Evolutionary conservation across 345 rosid species (phyloP).

Genomic region (Alliaria petiolata): DNA sequence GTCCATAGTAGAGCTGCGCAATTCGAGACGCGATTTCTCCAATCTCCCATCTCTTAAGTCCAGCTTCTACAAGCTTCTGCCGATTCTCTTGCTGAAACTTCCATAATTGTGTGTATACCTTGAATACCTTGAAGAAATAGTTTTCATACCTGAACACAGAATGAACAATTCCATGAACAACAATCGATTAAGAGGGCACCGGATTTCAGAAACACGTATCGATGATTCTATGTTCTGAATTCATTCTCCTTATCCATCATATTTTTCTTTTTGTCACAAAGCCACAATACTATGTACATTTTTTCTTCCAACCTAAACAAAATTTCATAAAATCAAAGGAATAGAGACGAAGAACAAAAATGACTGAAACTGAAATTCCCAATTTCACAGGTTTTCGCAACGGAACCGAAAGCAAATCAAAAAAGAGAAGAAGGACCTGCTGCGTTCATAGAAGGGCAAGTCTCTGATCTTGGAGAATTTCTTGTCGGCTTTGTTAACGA

Average conservation of each 20-base stretch:
- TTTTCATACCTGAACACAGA: constrained; percentile 62
- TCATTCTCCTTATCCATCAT: neutral
- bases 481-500: constrained; percentile 91
- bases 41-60: constrained; percentile 96
- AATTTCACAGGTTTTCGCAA: neutral
- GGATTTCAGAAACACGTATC: neutral
- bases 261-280: neutral
- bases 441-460: constrained; percentile 91
- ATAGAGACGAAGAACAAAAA: neutral
- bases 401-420: neutral
- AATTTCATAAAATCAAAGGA: neutral
- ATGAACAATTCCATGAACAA: neutral
- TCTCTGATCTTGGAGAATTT: constrained; percentile 98
- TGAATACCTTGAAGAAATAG: constrained; percentile 92
- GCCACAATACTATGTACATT: neutral
- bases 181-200: neutral
- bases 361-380: neutral
- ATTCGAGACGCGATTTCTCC: constrained; percentile 96
- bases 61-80: constrained; percentile 84
- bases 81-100: constrained; percentile 96
- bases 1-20: constrained; percentile 92
- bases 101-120: constrained; percentile 95
- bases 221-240: neutral
- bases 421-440: constrained; percentile 45
- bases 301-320: neutral